These are phyloP conservation scores for Salvia sclarea DNA, from an alignment of 305 asterid genomes.

Conservation along the genomic window DNA sequence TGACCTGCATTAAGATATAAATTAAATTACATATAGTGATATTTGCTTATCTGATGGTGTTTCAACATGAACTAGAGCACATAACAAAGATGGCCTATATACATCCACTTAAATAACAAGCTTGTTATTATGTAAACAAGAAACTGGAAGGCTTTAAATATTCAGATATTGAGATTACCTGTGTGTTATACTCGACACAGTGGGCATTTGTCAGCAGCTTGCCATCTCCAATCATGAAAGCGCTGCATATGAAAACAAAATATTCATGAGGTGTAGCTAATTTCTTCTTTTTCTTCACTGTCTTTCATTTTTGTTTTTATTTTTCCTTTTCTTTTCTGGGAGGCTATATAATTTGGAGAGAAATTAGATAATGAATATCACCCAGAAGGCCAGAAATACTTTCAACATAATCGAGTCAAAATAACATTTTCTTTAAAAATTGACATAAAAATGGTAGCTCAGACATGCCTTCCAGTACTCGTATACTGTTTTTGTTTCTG, in stretches of 20 bases:
- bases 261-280: conserved; percentile 9
- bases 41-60: not conserved
- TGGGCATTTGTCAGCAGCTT: conserved; percentile 94
- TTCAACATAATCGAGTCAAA: conserved; percentile 19
- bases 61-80: not conserved
- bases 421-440: conserved; percentile 5
- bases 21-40: conserved; percentile 10
- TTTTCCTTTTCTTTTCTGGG: not conserved
- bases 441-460: conserved; percentile 22
- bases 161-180: conserved; percentile 44
- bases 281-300: not conserved
- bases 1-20: conserved; percentile 56
- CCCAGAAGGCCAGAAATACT: conserved; percentile 15
- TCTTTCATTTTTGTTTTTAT: not conserved
- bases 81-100: conserved; percentile 6
- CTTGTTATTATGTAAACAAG: conserved; percentile 2
- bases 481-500: conserved; percentile 94
- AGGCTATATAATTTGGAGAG: not conserved
- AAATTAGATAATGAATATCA: not conserved
- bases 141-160: conserved; percentile 8
- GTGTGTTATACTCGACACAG: conserved; percentile 84
- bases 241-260: conserved; percentile 49
- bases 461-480: conserved; percentile 94
- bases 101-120: conserved; percentile 22
- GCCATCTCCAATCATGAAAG: conserved; percentile 88